Evolutionary conservation across 139 green algal genomes (phyloP).

Genomic region (Protoeuglena noctilucae): DNA sequence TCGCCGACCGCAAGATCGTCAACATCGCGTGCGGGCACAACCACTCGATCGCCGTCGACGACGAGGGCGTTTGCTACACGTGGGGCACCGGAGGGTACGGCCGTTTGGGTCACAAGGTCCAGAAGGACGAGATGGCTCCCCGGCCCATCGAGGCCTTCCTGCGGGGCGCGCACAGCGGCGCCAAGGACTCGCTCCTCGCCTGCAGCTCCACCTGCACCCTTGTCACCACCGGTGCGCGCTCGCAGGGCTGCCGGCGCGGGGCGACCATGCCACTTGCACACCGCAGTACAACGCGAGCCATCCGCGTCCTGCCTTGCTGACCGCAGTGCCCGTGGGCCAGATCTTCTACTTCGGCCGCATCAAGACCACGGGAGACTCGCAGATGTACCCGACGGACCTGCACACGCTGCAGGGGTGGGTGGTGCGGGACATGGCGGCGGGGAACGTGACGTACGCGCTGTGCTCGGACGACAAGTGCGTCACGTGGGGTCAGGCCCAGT

Average conservation of each 20-base stretch:
- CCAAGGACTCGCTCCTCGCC: not conserved
- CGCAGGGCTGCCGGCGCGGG: not conserved
- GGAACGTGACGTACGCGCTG: constrained; percentile 52
- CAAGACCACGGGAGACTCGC: constrained; percentile 74
- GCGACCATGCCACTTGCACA: not conserved
- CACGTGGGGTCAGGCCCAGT: constrained; percentile 64
- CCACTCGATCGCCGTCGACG: constrained; percentile 49
- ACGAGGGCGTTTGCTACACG: constrained; percentile 44
- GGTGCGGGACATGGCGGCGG: constrained; percentile 39
- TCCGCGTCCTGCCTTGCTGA: too few species aligned
- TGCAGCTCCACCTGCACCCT: not conserved
- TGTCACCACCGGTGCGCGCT: not conserved
- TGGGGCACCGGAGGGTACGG: constrained; percentile 71
- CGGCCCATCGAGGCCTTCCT: not conserved
- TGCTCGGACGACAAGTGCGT: constrained; percentile 58
- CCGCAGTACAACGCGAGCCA: too few species aligned
- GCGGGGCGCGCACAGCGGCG: not conserved
- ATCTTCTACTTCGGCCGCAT: constrained; percentile 85
- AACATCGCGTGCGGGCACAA: constrained; percentile 59
- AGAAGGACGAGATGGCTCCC: constrained; percentile 33
- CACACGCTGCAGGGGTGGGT: constrained; percentile 72
- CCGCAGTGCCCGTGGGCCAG: constrained; percentile 40
- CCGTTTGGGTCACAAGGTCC: constrained; percentile 68
- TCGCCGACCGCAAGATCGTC: constrained; percentile 28
- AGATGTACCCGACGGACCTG: constrained; percentile 67